A percentile compares a stretch with the other conserved stretches of the same genome.
Evolutionary conservation across 139 green algal species (phyloP).

Genomic region (Zygnema cylindricum): DNA sequence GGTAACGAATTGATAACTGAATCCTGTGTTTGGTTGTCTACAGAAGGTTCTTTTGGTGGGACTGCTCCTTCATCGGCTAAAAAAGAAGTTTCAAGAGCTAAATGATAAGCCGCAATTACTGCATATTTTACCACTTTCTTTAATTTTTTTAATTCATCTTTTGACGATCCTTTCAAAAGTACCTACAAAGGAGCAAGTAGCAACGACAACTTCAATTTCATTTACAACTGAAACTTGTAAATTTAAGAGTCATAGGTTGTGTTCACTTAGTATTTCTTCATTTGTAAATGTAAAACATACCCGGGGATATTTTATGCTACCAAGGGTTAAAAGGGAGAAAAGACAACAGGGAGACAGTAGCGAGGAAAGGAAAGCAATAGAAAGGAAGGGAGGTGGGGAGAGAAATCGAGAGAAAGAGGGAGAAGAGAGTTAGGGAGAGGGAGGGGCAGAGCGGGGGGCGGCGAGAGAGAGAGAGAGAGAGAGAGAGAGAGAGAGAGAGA

Average conservation of each 20-base stretch:
- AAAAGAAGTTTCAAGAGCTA: slow-evolving; percentile 59
- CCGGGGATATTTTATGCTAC: no score
- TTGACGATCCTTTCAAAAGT: slow-evolving; percentile 38
- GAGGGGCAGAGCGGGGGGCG: neutral
- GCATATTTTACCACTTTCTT: slow-evolving; percentile 59
- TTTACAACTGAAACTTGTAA: no score
- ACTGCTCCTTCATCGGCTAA: slow-evolving; percentile 54
- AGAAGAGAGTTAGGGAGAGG: neutral
- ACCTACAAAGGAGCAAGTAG: slow-evolving; percentile 8
- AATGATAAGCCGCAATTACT: slow-evolving; percentile 59
- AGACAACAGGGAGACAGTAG: neutral
- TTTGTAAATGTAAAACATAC: no score
- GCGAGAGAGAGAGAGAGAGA: slow-evolving; percentile 21
- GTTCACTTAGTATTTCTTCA: no score
- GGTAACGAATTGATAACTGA: no score
- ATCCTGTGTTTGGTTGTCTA: no score
- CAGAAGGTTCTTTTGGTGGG: neutral
- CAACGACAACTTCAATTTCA: no score
- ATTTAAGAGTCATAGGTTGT: no score
- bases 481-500: neutral
- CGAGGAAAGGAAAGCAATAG: slow-evolving; percentile 1
- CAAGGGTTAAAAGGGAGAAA: neutral
- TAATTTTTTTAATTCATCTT: slow-evolving; percentile 53
- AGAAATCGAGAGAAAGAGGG: neutral
- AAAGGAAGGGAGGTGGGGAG: neutral